Conservation (phyloP, 1,284 basidiomycete genomes). For the Peniophora sp. region DNA sequence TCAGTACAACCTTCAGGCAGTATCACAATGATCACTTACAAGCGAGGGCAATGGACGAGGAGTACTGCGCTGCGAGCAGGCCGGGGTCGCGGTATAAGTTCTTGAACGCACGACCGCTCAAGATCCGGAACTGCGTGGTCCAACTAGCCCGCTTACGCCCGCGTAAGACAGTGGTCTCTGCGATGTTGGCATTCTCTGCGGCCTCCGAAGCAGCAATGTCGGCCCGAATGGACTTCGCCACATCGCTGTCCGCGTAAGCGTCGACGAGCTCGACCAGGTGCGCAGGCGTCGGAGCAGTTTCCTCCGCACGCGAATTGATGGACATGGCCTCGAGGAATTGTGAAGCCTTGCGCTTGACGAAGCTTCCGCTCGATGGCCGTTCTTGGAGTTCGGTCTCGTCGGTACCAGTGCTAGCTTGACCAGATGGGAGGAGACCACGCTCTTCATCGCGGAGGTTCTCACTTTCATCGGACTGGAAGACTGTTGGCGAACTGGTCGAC, state of each 20-base stretch:
- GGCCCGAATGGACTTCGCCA: conserved; percentile 53
- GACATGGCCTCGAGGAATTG: conserved; percentile 66
- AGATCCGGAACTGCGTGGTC: conserved; percentile 85
- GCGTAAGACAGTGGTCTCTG: conserved; percentile 59
- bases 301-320: conserved; percentile 28
- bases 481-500: conserved; percentile 28
- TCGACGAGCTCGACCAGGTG: conserved; percentile 72
- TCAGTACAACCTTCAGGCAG: conserved; percentile 1
- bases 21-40: conserved; percentile 35
- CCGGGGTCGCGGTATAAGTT: conserved; percentile 94
- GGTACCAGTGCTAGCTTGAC: conserved; percentile 24
- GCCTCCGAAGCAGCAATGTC: conserved; percentile 42
- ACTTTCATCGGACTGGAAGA: conserved; percentile 26
- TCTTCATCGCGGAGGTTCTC: conserved; percentile 57
- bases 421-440: conserved; percentile 27
- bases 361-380: conserved; percentile 32
- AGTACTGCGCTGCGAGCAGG: conserved; percentile 85
- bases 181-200: conserved; percentile 54
- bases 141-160: conserved; percentile 82
- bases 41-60: conserved; percentile 77
- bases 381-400: conserved; percentile 48
- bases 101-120: conserved; percentile 97
- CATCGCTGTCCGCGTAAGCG: conserved; percentile 61
- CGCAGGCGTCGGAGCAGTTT: conserved; percentile 41
- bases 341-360: conserved; percentile 70